phyloP scores from a whole-genome alignment of 2,329 filamentous ascomycete genomes.

The Daldinia eschscholtzii region DNA sequence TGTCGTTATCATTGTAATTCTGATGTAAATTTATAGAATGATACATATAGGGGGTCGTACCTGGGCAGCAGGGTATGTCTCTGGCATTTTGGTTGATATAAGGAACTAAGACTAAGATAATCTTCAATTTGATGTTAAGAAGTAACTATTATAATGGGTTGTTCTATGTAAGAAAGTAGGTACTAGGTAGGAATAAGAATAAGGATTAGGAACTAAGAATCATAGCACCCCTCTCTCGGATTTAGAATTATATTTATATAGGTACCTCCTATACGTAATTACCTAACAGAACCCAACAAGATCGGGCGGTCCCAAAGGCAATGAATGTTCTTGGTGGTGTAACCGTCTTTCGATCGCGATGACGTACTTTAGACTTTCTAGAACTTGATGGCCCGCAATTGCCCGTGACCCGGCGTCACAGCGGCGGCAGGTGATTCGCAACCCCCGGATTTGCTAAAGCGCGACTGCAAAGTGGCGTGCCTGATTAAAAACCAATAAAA shows the following conservation, averaged over 20 bases:
- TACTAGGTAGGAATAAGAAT: background rate
- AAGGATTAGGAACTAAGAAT: slow-evolving; percentile 2
- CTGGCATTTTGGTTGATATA: slow-evolving; percentile 46
- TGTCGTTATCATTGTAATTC: background rate
- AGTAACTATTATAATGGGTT: background rate
- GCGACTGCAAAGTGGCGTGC: slow-evolving; percentile 25
- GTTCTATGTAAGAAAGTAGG: background rate
- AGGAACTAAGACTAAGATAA: background rate
- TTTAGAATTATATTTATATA: slow-evolving; percentile 27
- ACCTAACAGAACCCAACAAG: background rate
- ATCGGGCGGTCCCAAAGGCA: background rate
- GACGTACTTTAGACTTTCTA: slow-evolving; percentile 47
- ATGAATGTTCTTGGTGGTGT: slow-evolving; percentile 34
- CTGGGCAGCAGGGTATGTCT: slow-evolving; percentile 43
- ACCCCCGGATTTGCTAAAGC: slow-evolving; percentile 40
- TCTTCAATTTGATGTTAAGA: slow-evolving; percentile 3
- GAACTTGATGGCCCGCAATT: slow-evolving; percentile 31
- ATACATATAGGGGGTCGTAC: slow-evolving; percentile 37
- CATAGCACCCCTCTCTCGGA: background rate
- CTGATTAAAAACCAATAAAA: background rate
- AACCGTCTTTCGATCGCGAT: slow-evolving; percentile 45
- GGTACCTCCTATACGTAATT: no score
- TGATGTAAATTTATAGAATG: background rate
- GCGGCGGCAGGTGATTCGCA: slow-evolving; percentile 48
- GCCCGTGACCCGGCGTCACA: slow-evolving; percentile 51